Evolutionary conservation across 495 filamentous ascomycete genomes (phyloP).

Genomic region (Talaromyces thailandensis): DNA sequence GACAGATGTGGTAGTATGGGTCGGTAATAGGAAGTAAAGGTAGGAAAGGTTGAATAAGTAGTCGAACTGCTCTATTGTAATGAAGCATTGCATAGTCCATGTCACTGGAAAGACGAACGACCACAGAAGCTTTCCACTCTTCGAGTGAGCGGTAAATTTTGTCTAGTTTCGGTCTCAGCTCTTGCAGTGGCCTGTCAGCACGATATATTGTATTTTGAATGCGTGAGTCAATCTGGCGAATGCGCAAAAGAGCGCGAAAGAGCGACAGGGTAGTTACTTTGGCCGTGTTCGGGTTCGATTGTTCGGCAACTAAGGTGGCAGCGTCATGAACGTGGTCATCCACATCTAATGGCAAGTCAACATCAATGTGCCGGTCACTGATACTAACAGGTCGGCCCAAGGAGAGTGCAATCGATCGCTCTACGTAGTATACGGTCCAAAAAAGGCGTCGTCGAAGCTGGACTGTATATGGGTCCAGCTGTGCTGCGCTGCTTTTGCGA

Average conservation of each 20-base stretch:
- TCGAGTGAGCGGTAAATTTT: conserved; percentile 39
- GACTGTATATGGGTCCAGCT: conserved; percentile 34
- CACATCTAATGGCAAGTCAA: conserved; percentile 36
- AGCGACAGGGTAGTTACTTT: conserved; percentile 37
- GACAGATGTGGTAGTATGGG: conserved; percentile 41
- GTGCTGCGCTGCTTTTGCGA: conserved; percentile 37
- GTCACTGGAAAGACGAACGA: conserved; percentile 28
- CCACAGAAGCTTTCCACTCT: conserved; percentile 40
- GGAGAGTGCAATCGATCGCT: conserved; percentile 41
- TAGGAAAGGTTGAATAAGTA: conserved; percentile 44
- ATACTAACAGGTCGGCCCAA: conserved; percentile 44
- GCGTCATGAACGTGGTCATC: conserved; percentile 40
- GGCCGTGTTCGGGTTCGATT: conserved; percentile 6
- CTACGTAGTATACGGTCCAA: conserved; percentile 46
- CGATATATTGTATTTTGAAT: conserved; percentile 48
- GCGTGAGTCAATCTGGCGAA: conserved; percentile 42
- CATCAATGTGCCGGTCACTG: conserved; percentile 43
- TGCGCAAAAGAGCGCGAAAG: conserved; percentile 39
- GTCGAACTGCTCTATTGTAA: conserved; percentile 41
- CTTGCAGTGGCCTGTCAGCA: conserved; percentile 37
- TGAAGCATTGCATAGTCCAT: conserved; percentile 44
- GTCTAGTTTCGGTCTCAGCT: conserved; percentile 39
- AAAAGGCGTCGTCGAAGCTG: conserved; percentile 43
- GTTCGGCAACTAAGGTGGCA: conserved; percentile 6
- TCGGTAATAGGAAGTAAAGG: conserved; percentile 38